Base-by-base conservation (phyloP, 139 green algal genomes). In the Chloropicon primus region DNA sequence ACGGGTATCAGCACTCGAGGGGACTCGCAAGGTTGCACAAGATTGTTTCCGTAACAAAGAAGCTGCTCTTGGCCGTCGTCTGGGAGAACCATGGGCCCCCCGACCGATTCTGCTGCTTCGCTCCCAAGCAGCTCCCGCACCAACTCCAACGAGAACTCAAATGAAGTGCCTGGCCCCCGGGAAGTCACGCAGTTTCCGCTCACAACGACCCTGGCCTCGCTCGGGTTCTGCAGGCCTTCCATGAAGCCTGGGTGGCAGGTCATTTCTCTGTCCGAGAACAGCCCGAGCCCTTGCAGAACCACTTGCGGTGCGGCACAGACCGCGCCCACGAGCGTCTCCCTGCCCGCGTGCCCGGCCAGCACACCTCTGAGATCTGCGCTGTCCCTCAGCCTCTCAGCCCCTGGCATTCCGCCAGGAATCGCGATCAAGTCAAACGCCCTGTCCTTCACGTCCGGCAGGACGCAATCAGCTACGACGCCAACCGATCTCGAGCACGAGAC, bases 231-330 rank as follows among this genome's bases (percentile, higher is more conserved):
- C 24, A 97, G 85, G 77, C 88, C 88, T 76, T 85, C 86, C 2
- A 82, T 73, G 78, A 98, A 98, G 22, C 84, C 92, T 0, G 95
- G 95, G 82, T 99, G 95, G 0, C 85, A 80, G 0, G 95, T 99
- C 0, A 90, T 93, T 25, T 81, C 84, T 25, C 80, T 82, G 27
- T 91, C 88, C 0, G 88, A 76, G 0, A 99, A 74, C 0, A 97
- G 81, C 22, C 92, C 91, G 26, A 93, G 83, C 2, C 80, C 71
- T 73, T 97, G 81, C 0, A 99, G 82, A 1, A 95, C 91, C 24
- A 99, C 92, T 0, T 87, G 91, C 1, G 96, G 96, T 0, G 94
- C 86, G 23, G 96, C 96, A 76, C 96, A 99, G 28, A 99, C 97
- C 27, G 96, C 96, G 1, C 91, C 92, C 1, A 86, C 85, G 25